phyloP scores from a whole-genome alignment of 495 filamentous ascomycete species.

The Penicillium cataractarum region DNA sequence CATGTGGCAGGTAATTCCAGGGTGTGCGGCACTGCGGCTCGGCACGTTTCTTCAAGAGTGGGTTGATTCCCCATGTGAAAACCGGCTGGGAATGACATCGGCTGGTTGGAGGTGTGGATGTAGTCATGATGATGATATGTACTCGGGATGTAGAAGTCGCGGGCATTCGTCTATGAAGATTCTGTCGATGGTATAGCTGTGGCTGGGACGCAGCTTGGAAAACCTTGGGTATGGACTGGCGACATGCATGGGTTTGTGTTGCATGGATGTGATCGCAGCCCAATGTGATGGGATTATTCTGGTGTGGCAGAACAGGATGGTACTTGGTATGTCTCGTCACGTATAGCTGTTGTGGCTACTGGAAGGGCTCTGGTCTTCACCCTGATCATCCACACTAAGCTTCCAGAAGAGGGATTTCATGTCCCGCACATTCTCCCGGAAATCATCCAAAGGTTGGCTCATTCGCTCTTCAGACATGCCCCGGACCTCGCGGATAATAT shows the following conservation, averaged over 20 bases:
- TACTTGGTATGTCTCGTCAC: background rate
- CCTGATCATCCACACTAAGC: slow-evolving; percentile 45
- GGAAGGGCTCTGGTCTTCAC: slow-evolving; percentile 36
- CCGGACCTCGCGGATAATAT: slow-evolving; percentile 75
- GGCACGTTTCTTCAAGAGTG: background rate
- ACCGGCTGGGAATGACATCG: background rate
- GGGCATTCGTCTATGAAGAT: background rate
- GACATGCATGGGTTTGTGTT: background rate
- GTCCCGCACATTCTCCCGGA: slow-evolving; percentile 70
- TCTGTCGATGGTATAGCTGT: slow-evolving; percentile 6
- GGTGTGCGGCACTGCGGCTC: background rate
- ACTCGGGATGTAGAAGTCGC: background rate
- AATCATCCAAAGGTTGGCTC: slow-evolving; percentile 61
- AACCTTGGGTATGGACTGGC: background rate
- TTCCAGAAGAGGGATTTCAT: slow-evolving; percentile 73
- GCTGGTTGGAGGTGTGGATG: background rate
- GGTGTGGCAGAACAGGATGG: background rate
- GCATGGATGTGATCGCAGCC: background rate
- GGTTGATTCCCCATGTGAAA: background rate
- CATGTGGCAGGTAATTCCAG: background rate
- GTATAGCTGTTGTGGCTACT: slow-evolving; percentile 17
- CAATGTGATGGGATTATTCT: background rate
- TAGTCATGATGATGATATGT: background rate
- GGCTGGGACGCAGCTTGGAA: slow-evolving; percentile 4
- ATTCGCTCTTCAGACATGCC: slow-evolving; percentile 72